Base-by-base conservation (phyloP, 768 basidiomycete genomes). In the Pholiota molesta region DNA sequence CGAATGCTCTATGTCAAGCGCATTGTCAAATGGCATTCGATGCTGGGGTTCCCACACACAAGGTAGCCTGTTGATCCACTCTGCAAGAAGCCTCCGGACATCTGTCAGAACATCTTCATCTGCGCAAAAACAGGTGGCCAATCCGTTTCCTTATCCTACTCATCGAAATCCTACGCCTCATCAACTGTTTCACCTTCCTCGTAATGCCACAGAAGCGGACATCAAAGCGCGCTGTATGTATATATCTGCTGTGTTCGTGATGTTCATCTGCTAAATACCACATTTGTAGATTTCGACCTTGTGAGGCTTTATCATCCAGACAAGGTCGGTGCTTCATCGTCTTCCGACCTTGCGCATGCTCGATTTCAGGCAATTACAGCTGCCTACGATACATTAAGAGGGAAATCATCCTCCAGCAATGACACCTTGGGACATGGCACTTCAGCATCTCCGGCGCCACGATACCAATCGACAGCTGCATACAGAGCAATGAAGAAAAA, bases 231-330 rank as follows among this genome's bases (percentile, higher is more conserved):
- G 86, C 67, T 88, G 86, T 86, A 66, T 63, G 79, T 79, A 19
- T 56, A 21, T 55, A 14, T 59, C 45, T 29, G 28, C 29, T 44
- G 44, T 59, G 11, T 19, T 0, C 40, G 33, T 29, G 33, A 21
- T 59, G 23, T 33, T 37, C 16, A 42, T 52, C 40, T 29, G 29
- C 16, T 40, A 49, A 35, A 37, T 17, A 35, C 52, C 17, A 47
- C 53, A 52, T 57, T n/a, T 58, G 8, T 65, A 93, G 91, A 92
- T 73, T 91, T 86, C 68, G 91, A 92, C 64, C 89, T 93, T 49
- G 91, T 92, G 33, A 81, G 87, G 42, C 80, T 91, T 60, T 91
- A 92, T 72, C 91, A 93, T 71, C 91, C 91, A 2, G 91, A 93
- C 72, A 88, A 88, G 44, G 77, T 79, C 23, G 73, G 74, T 60